Evolutionary conservation across 352 stramenopile genomes (phyloP), one percentile per base, ranked within the genome.

Genomic region (Pythium oligandrum): DNA sequence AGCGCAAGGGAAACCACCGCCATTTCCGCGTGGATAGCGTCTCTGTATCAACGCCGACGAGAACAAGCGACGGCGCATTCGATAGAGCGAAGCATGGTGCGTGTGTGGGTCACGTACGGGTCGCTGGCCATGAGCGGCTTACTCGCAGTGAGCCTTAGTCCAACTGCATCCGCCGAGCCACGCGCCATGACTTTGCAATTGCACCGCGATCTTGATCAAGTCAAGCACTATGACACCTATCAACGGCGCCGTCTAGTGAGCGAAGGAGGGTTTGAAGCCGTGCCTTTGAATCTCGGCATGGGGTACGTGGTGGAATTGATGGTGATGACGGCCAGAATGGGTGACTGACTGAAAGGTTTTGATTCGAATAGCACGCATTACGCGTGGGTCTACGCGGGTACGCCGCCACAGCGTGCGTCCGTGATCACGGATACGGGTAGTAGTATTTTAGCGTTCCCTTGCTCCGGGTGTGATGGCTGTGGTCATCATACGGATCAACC

Each of bases 351-450:
- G 26, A 11, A 12, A 9, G 39, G 44, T 50, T 17, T 48, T 31
- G 17, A 12, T n/a, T 30, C 36, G 4, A 12, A 42, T 30, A 89
- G 84, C 3, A 95, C 84, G 17, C 84, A 95, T 55, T 95, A 92
- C 47, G 83, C 84, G 26, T 91, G 79, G 82, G 72, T 92, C 11
- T 93, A 93, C 62, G 78, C 70, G 17, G 84, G 84, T 26, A 88
- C 78, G 6, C 84, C 84, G 3, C 82, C 84, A 3, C 84, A 95
- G 57, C 67, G 84, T 58, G 78, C 81, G 35, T 92, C 82, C 2
- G 79, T 95, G 57, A 92, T 95, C 61, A 70, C 77, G 0, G 84
- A 95, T 61, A 95, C 84, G 3, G 84, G 84, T 37, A 93, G 82
- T 59, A 68, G 64, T 45, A 64, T 91, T 39, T 86, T 88, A 60